Evolutionary conservation across 192 early-diverging fungal species (phyloP).

Genomic region (Glomus cerebriforme): DNA sequence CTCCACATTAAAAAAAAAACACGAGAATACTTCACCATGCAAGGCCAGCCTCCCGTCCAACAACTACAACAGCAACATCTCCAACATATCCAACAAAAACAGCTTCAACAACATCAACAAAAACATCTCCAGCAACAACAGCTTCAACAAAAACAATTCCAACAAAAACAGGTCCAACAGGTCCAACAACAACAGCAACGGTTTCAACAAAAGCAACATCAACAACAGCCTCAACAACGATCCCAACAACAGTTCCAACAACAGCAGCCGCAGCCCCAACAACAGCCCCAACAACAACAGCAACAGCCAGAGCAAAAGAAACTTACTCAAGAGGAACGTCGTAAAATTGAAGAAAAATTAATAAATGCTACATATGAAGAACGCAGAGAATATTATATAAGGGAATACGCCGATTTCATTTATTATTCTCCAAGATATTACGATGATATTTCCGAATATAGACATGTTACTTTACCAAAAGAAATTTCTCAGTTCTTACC

Average conservation of each 20-base stretch:
- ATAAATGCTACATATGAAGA: neutral
- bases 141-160: neutral
- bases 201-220: neutral
- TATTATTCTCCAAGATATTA: conserved; percentile 4
- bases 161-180: neutral
- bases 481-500: conserved; percentile 44
- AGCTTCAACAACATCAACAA: neutral
- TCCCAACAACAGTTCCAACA: neutral
- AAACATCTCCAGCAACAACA: neutral
- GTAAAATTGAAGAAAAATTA: neutral
- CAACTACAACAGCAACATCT: no score
- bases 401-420: neutral
- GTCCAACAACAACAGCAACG: no score
- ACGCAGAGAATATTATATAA: neutral
- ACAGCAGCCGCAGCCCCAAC: no score
- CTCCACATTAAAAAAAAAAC: no score
- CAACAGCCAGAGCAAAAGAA: neutral
- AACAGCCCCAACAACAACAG: neutral
- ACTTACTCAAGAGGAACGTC: neutral
- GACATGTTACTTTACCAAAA: conserved; percentile 51
- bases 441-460: conserved; percentile 20
- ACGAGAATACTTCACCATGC: no score
- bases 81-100: no score
- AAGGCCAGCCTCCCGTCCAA: no score
- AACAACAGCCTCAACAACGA: neutral